Base-by-base conservation (phyloP, 2,329 filamentous ascomycete species). In the Aspergillus japonicus region DNA sequence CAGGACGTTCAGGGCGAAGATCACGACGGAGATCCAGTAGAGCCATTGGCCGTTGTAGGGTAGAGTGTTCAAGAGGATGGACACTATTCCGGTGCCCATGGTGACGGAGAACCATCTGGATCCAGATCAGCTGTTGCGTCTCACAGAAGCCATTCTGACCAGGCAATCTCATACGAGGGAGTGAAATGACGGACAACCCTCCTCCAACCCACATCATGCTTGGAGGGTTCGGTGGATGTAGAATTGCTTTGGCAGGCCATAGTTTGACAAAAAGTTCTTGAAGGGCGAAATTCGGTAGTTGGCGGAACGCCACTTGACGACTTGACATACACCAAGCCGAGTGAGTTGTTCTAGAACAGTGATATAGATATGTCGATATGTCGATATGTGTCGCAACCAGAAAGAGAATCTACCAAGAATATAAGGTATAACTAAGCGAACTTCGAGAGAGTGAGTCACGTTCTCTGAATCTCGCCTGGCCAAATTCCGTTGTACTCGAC, bases 61-160 rank as follows among this genome's bases (percentile, higher is more conserved):
- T 0, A 78, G 66, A 8, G 67, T 70, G 55, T 75, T 67, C 5
- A 77, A 65, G 1, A 78, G 65, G 4, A 76, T 70, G 7, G 75
- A 77, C 5, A 77, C 75, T n/a, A 78, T 77, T 0, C 76, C 76
- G 1, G 76, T 78, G 42, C 76, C 75, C 76, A 78, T 78, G 7
- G 67, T 77, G 31, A 77, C 71, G 2, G 73, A 72, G 61, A 78
- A 78, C 76, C 76, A 78, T 64, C 75, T 78, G 53, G 24, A 19
- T 47, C 10, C 31, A 47, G 23, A 47, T 63, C 47, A 58, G 50
- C 26, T 48, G 44, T 44, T 44, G 39, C 14, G 35, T 33, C 54
- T n/a, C 11, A 31, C 8, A 5, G 10, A 8, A 29, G 29, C 26
- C 39, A 16, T 35, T 5, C 21, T 6, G 19, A 12, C 6, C 10